phyloP scores from a whole-genome alignment of 2,329 filamentous ascomycete genomes.

The Sarocladium kiliense region DNA sequence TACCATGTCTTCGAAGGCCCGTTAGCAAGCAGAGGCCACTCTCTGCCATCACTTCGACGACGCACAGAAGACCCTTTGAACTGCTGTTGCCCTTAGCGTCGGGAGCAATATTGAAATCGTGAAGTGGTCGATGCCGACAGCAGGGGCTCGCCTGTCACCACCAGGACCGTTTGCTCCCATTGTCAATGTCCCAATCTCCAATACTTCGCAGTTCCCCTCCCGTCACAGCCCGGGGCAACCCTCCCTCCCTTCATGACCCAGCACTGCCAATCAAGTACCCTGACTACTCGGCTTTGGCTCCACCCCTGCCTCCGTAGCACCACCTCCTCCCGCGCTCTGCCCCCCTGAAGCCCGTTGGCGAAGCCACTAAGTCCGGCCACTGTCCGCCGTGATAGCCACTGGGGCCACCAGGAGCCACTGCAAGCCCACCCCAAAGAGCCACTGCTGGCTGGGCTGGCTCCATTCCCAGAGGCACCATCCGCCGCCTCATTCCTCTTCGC shows the following conservation, averaged over 20 bases:
- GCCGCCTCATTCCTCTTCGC: slow-evolving; percentile 4
- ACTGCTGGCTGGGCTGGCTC: background rate
- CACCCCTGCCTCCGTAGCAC: background rate
- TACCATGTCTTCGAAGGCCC: no score
- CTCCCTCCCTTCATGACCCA: background rate
- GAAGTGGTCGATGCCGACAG: background rate
- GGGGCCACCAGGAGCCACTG: background rate
- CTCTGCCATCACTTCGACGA: background rate
- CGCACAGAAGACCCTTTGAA: no score
- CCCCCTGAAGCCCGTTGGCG: background rate
- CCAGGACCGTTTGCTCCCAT: no score
- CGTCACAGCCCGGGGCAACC: background rate
- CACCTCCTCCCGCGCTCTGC: background rate
- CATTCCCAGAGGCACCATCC: background rate
- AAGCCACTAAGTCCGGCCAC: background rate
- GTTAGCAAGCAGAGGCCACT: background rate
- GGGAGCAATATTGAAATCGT: background rate
- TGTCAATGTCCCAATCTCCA: no score
- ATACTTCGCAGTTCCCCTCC: no score
- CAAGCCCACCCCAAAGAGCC: slow-evolving; percentile 1
- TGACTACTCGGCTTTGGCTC: no score
- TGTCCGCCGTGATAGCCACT: background rate
- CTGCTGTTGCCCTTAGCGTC: background rate
- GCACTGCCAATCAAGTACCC: background rate
- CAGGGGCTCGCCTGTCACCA: no score